Percentiles rank a stretch among this genome's conserved stretches.
phyloP scores from a whole-genome alignment of 148 eudicot species.

The Silene conica region DNA sequence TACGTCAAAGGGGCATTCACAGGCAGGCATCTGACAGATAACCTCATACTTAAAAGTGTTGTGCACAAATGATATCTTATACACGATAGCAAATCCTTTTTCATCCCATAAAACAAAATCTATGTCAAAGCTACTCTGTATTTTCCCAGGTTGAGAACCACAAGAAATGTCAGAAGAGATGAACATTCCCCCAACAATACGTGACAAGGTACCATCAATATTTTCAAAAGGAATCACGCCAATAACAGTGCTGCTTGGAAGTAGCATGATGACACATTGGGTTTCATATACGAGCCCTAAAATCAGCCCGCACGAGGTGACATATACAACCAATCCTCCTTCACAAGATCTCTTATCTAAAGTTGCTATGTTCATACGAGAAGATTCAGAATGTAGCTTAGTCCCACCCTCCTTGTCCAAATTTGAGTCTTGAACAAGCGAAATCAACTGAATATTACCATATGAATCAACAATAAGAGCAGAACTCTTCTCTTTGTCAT shows the following conservation, averaged over 20 bases:
- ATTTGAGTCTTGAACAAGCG: conserved; percentile 47
- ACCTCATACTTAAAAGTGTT: conserved; percentile 42
- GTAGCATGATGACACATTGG: conserved; percentile 53
- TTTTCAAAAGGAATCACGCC: conserved; percentile 57
- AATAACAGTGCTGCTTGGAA: conserved; percentile 36
- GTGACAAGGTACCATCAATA: conserved; percentile 28
- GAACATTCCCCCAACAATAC: conserved; percentile 66
- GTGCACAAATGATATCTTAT: conserved; percentile 49
- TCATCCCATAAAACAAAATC: conserved; percentile 68
- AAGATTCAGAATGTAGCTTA: conserved; percentile 30
- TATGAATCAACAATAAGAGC: conserved; percentile 58
- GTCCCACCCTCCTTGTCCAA: conserved; percentile 37
- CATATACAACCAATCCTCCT: conserved; percentile 48
- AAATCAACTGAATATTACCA: conserved; percentile 60
- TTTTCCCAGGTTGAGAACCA: conserved; percentile 24
- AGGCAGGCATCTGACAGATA: conserved; percentile 51
- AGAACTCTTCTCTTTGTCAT: conserved; percentile 46
- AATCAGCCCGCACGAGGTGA: conserved; percentile 47
- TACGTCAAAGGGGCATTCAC: conserved; percentile 35
- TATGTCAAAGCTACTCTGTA: conserved; percentile 27
- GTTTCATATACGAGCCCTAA: conserved; percentile 61
- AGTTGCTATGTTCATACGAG: conserved; percentile 28
- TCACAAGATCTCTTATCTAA: conserved; percentile 35
- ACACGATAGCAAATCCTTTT: conserved; percentile 56
- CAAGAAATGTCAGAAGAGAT: conserved; percentile 34